Percentiles rank a stretch among this genome's conserved stretches.
Conservation (phyloP, 805 yeast species). For the Wickerhamiella bombiphila region DNA sequence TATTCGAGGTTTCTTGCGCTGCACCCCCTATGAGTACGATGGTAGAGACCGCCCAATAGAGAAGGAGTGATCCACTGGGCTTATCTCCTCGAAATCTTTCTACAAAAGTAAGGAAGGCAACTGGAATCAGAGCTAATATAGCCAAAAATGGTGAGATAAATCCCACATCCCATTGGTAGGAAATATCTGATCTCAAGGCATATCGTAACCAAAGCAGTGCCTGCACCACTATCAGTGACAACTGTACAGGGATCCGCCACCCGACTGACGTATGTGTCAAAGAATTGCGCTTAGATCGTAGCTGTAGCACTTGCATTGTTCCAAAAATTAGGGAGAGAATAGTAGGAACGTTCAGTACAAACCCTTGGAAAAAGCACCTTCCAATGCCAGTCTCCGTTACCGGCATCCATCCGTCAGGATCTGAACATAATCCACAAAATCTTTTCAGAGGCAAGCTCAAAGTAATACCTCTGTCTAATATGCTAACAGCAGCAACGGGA, state of each 20-base stretch:
- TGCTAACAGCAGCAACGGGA: too few species aligned
- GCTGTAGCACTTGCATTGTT: constrained; percentile 16
- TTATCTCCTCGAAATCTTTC: constrained; percentile 55
- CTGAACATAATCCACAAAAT: constrained; percentile 8
- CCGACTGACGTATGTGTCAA: constrained; percentile 14
- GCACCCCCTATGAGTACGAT: constrained; percentile 35
- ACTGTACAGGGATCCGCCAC: constrained; percentile 17
- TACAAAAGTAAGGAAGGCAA: constrained; percentile 44
- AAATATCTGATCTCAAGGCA: constrained; percentile 2
- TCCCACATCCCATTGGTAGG: constrained; percentile 20
- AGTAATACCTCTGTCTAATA: too few species aligned
- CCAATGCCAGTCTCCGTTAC: constrained; percentile 18
- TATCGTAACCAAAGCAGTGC: constrained; percentile 7
- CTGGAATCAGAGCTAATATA: constrained; percentile 35
- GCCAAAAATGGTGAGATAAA: constrained; percentile 28
- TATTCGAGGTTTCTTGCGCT: constrained; percentile 10
- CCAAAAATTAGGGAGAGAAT: constrained; percentile 21
- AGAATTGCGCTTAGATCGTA: constrained; percentile 13
- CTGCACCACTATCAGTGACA: constrained; percentile 14
- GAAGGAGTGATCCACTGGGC: constrained; percentile 52
- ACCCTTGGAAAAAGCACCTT: constrained; percentile 29
- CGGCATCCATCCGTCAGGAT: constrained; percentile 11
- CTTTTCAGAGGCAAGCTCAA: background rate
- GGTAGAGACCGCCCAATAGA: constrained; percentile 57
- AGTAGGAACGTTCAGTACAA: constrained; percentile 20